A percentile compares a stretch with the other conserved stretches of the same genome.
Evolutionary conservation across 352 stramenopile genomes (phyloP).

Genomic region (Phytophthora hybrid): DNA sequence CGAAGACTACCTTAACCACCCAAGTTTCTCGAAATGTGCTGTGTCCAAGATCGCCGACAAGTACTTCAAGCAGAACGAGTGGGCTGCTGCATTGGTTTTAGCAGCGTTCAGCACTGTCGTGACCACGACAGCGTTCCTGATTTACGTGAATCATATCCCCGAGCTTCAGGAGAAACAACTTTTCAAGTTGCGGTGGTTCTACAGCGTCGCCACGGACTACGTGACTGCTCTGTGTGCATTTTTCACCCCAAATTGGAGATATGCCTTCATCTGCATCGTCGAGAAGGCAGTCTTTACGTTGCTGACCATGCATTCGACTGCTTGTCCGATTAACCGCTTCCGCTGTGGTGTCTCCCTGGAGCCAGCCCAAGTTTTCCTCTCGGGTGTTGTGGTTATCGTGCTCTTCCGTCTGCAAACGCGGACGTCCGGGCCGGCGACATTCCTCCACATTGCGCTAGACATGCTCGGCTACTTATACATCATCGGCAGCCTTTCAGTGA

Average conservation of each 20-base stretch:
- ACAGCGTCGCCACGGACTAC: slow-evolving; percentile 67
- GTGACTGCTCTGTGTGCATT: slow-evolving; percentile 61
- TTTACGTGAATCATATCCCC: slow-evolving; percentile 54
- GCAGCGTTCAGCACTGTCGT: slow-evolving; percentile 42
- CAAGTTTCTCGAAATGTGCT: slow-evolving; percentile 44
- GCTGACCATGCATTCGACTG: slow-evolving; percentile 69
- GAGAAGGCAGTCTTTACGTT: slow-evolving; percentile 78
- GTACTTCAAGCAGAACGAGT: slow-evolving; percentile 57
- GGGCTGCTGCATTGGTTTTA: slow-evolving; percentile 57
- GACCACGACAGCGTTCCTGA: slow-evolving; percentile 46
- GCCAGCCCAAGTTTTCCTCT: slow-evolving; percentile 60
- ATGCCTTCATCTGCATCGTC: slow-evolving; percentile 70
- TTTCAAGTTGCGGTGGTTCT: slow-evolving; percentile 66
- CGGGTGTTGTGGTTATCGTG: slow-evolving; percentile 64
- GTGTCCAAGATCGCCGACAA: slow-evolving; percentile 45
- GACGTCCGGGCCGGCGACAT: slow-evolving; percentile 32
- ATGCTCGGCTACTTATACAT: slow-evolving; percentile 78
- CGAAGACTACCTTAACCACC: slow-evolving; percentile 27
- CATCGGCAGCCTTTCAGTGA: slow-evolving; percentile 65
- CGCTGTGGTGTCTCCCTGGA: slow-evolving; percentile 60
- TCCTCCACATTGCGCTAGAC: slow-evolving; percentile 66
- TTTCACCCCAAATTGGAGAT: slow-evolving; percentile 73
- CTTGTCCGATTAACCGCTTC: slow-evolving; percentile 79
- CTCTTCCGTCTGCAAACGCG: slow-evolving; percentile 57
- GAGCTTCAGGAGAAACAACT: slow-evolving; percentile 61